Evolutionary conservation across 768 basidiomycete species (phyloP), one percentile per base, ranked within the genome.

Genomic region (Hirschioporus abietinus): DNA sequence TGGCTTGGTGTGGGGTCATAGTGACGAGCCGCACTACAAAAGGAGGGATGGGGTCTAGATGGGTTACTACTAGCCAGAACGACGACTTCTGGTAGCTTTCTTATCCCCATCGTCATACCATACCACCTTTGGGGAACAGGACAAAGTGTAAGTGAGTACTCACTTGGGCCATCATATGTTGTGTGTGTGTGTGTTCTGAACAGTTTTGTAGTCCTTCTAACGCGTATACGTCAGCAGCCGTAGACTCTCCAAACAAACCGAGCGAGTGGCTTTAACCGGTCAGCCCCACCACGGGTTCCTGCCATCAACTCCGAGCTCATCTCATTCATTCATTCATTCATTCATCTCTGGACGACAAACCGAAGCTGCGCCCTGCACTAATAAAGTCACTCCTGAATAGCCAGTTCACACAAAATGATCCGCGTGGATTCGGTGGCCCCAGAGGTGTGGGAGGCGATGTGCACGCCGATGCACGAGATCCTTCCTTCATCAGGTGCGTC

Each of bases 361-460:
- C 12, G 42, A 52, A 30, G 30, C 30, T 8, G 30, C 30, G 30
- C 30, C 30, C 42, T 20, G 42, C 1, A 12, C 12, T 3, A 52
- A 6, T 20, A 10, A 15, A 52, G n/a, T n/a, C n/a, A n/a, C n/a
- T n/a, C n/a, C n/a, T n/a, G 30, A 30, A 30, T 30, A 42, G 42
- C 63, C n/a, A 34, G 4, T 59, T 68, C 35, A 67, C 70, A 65
- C n/a, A n/a, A n/a, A n/a, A 92, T 92, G 90, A 92, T 92, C 74
- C 86, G 90, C 64, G 91, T 92, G 81, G 90, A 92, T 75, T 84
- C 81, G 65, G 79, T 92, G 68, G 82, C 90, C 15, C 84, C 86
- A 30, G 90, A 91, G 71, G 88, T 92, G 63, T 86, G 89, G 83
- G 88, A 91, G 74, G 88, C 91, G 7, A 90, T 92, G 87, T 91